Evolutionary conservation across 208 protist genomes (phyloP), one percentile per base, ranked within the genome.

Genomic region (Wallacemonas sp.): DNA sequence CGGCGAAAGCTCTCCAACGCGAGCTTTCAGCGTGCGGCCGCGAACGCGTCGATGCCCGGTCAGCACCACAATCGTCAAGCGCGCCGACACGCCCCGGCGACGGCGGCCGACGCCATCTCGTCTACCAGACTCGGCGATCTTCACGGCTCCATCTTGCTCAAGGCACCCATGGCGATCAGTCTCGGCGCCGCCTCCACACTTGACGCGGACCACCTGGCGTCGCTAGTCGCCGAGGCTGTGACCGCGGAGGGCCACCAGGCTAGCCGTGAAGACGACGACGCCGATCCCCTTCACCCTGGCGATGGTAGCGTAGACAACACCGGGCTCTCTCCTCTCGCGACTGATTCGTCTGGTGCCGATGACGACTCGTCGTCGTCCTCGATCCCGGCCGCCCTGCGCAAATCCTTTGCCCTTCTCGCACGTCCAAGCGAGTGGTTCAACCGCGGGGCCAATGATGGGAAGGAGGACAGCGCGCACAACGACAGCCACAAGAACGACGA

Each of bases 71-170:
- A 33, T 31, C 23, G 4, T 25, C 54, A 39, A n/a, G 38, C 45
- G 12, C 25, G 22, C 10, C 26, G 41, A 1, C 20, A 28, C 16
- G 10, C 38, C 2, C 16, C 62, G 3, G 18, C 48, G 20, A 65
- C 62, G 25, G 22, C 62, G 3, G 52, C 62, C 5, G 66, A 48
- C 8, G 62, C 44, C 18, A 65, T 52, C 16, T 39, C 74, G 3
- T 42, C 22, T 0, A 50, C 61, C 2, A 25, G 63, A 28, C 36
- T 72, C 23, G 65, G 70, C 8, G 65, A 57, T 20, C 44, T 81
- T 20, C 70, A 68, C 32, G 66, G 70, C 16, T 81, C 76, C n/a
- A 81, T 81, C 61, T 61, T 81, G 44, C 33, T 76, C 39, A 64
- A 64, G 26, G n/a, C 54, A 18, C 76, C 76, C 18, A 36, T 55